Evolutionary conservation across 75 land plant genomes (phyloP).

Genomic region (Cryptomeria japonica): DNA sequence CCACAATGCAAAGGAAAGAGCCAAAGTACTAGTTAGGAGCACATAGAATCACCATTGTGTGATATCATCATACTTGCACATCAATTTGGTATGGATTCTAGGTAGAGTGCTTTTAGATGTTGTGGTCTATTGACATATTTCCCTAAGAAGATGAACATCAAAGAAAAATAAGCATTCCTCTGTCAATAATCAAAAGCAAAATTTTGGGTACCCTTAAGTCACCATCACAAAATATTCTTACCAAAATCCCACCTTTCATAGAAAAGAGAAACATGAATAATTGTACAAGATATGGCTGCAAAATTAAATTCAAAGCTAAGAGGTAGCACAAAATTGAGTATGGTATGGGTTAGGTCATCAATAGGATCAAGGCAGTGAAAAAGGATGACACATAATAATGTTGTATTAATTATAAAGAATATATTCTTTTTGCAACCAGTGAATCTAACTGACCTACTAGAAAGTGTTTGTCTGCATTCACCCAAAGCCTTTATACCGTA

Average conservation of each 20-base stretch:
- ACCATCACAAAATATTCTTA: background rate
- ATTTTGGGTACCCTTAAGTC: background rate
- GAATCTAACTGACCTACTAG: too few relatives aligned
- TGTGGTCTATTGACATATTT: background rate
- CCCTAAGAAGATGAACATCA: too few relatives aligned
- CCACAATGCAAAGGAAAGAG: constrained; percentile 51
- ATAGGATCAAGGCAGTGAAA: too few relatives aligned
- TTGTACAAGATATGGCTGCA: constrained; percentile 7
- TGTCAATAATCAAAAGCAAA: too few relatives aligned
- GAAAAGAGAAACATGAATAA: constrained; percentile 65
- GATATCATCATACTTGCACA: constrained; percentile 68
- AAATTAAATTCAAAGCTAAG: constrained; percentile 61
- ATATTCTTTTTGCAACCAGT: too few relatives aligned
- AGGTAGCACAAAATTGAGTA: too few relatives aligned
- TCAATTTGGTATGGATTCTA: constrained; percentile 71
- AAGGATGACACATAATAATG: too few relatives aligned
- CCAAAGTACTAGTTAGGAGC: constrained; percentile 39
- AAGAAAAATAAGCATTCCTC: background rate
- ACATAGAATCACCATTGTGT: constrained; percentile 83
- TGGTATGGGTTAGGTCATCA: too few relatives aligned
- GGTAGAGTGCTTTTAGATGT: background rate
- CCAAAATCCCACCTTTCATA: constrained; percentile 47
- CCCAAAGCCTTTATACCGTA: too few relatives aligned
- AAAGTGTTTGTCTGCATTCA: too few relatives aligned
- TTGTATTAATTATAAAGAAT: too few relatives aligned